These are phyloP conservation scores for Aspergillus leporis DNA, from an alignment of 495 filamentous ascomycete species.

Conservation along the genomic window DNA sequence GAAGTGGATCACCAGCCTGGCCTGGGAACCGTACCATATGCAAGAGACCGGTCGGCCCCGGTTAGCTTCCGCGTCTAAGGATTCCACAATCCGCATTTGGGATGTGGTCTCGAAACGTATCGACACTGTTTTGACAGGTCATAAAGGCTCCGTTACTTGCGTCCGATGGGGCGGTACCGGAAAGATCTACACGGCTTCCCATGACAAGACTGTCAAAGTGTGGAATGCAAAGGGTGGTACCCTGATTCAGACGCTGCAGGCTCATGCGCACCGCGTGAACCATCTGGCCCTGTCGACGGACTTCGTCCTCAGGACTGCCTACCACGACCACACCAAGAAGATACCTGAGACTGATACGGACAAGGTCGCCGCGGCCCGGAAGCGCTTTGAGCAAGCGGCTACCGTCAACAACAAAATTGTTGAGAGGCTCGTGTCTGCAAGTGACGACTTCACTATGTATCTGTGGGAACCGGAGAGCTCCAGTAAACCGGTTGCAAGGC, in stretches of 20 bases:
- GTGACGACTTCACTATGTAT: constrained; percentile 95
- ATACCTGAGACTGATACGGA: constrained; percentile 67
- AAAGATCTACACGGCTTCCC: constrained; percentile 82
- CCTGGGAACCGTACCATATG: constrained; percentile 94
- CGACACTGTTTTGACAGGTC: constrained; percentile 80
- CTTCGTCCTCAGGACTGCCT: constrained; percentile 83
- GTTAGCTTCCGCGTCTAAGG: constrained; percentile 86
- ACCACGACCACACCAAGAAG: constrained; percentile 77
- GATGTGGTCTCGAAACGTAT: constrained; percentile 74
- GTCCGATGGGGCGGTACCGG: constrained; percentile 94
- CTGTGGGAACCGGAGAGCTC: constrained; percentile 85
- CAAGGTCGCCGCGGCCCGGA: constrained; percentile 72
- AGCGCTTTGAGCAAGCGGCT: constrained; percentile 87
- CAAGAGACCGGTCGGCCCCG: constrained; percentile 73
- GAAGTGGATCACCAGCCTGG: constrained; percentile 84
- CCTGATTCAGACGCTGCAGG: constrained; percentile 72
- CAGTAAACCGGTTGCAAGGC: constrained; percentile 80
- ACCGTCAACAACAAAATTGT: constrained; percentile 74
- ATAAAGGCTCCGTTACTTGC: constrained; percentile 84
- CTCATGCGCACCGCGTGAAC: constrained; percentile 95
- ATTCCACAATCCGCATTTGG: constrained; percentile 89
- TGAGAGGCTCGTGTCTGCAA: constrained; percentile 86
- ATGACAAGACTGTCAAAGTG: constrained; percentile 90
- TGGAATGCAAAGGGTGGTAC: constrained; percentile 83
- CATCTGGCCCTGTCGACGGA: constrained; percentile 94